Evolutionary conservation across 2,329 filamentous ascomycete species (phyloP).

Genomic region (Laburnicola sp.): DNA sequence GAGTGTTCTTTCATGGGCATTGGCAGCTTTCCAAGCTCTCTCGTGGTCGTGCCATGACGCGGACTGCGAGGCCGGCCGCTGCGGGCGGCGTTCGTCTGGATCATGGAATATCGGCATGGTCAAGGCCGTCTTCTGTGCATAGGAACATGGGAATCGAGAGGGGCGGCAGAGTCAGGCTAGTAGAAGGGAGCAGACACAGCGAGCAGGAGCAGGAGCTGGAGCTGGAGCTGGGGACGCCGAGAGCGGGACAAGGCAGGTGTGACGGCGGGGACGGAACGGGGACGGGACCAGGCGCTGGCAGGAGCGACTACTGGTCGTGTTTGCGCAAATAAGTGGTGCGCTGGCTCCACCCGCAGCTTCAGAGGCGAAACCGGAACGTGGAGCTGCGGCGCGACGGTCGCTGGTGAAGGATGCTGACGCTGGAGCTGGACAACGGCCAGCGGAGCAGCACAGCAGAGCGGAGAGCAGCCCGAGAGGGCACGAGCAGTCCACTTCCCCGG

Average conservation of each 20-base stretch:
- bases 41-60: slow-evolving; percentile 17
- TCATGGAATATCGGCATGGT: slow-evolving; percentile 48
- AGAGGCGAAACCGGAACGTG: slow-evolving; percentile 15
- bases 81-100: slow-evolving; percentile 33
- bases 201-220: too few species aligned
- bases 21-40: slow-evolving; percentile 20
- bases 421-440: too few species aligned
- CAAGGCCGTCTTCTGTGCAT: slow-evolving; percentile 17
- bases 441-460: too few species aligned
- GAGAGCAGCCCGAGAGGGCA: too few species aligned
- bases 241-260: too few species aligned
- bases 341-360: slow-evolving; percentile 39
- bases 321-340: slow-evolving; percentile 27
- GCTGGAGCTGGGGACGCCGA: too few species aligned
- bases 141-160: slow-evolving; percentile 31
- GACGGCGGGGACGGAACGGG: slow-evolving; percentile 13
- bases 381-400: slow-evolving; percentile 24
- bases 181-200: background rate
- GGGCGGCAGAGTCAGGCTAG: slow-evolving; percentile 11
- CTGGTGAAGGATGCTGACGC: too few species aligned
- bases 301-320: slow-evolving; percentile 34
- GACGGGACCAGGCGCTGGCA: slow-evolving; percentile 30
- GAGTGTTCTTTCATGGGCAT: slow-evolving; percentile 13
- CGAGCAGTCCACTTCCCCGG: too few species aligned
- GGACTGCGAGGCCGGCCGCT: slow-evolving; percentile 21